These are phyloP conservation scores for Musa acuminata DNA, from an alignment of 176 grass and related monocot genomes.

Conservation along the genomic window DNA sequence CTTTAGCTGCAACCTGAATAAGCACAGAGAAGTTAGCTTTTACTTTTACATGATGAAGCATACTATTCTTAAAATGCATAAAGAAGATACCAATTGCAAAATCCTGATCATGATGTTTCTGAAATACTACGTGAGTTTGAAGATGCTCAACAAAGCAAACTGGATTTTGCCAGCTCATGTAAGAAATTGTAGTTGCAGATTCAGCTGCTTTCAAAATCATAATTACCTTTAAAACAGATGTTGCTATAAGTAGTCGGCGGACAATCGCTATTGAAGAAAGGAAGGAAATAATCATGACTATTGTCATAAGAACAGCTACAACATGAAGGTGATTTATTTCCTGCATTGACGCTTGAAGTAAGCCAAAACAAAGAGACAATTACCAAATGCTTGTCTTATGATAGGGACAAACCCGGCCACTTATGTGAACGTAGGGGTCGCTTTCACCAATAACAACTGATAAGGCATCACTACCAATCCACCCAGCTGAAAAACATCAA, in stretches of 20 bases:
- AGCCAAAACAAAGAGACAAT: conserved; percentile 14
- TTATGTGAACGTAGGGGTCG: conserved; percentile 82
- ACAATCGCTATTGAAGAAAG: conserved; percentile 78
- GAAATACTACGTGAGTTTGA: background rate
- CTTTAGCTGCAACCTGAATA: conserved; percentile 89
- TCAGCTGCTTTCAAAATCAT: conserved; percentile 5
- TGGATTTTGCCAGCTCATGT: background rate
- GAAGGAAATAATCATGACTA: conserved; percentile 80
- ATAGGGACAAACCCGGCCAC: conserved; percentile 48
- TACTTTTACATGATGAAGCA: background rate
- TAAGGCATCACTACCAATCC: conserved; percentile 84
- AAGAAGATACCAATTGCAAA: background rate
- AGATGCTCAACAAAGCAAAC: background rate
- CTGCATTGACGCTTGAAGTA: conserved; percentile 29
- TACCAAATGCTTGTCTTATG: conserved; percentile 1
- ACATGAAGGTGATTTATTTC: conserved; percentile 83
- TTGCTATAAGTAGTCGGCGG: conserved; percentile 74
- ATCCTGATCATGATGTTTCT: background rate
- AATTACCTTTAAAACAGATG: conserved; percentile 81
- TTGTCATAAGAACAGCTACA: conserved; percentile 72
- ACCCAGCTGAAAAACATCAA: conserved; percentile 59
- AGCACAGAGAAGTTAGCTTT: conserved; percentile 15
- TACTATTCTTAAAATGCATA: background rate
- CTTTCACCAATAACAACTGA: conserved; percentile 89
- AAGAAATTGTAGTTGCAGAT: background rate